A percentile compares a stretch with the other conserved stretches of the same genome.
Conservation (phyloP, 768 basidiomycete genomes). For the Leccinum rimulosum region DNA sequence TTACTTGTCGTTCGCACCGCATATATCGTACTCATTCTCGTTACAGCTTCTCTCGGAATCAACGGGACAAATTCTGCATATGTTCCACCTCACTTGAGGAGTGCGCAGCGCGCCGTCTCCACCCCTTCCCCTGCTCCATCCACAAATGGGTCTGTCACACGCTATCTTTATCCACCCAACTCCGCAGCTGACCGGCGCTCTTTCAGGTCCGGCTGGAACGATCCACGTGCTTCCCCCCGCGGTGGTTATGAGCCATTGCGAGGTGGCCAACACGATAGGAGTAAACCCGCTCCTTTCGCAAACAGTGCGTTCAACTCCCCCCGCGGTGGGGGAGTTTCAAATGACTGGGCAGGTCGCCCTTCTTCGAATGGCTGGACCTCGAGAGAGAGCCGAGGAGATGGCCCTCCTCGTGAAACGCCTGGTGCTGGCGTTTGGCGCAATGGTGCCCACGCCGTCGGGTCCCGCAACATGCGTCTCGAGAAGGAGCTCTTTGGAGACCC, state of each 20-base stretch:
- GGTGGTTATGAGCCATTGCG: conserved; percentile 41
- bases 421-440: conserved; percentile 79
- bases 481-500: conserved; percentile 94
- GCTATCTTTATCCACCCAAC: conserved; percentile 11
- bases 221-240: conserved; percentile 68
- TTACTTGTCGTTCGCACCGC: not conserved
- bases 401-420: conserved; percentile 49
- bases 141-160: conserved; percentile 51
- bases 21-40: conserved; percentile 2
- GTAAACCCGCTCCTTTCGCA: conserved; percentile 40
- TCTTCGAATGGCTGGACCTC: conserved; percentile 39
- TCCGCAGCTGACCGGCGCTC: conserved; percentile 20
- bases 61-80: conserved; percentile 71
- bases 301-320: conserved; percentile 35
- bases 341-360: conserved; percentile 44
- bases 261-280: conserved; percentile 39
- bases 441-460: conserved; percentile 81
- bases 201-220: conserved; percentile 69
- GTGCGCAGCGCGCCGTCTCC: conserved; percentile 80
- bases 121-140: conserved; percentile 35
- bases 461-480: conserved; percentile 84
- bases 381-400: conserved; percentile 31
- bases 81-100: conserved; percentile 87
- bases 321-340: conserved; percentile 29
- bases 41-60: conserved; percentile 71